phyloP scores from a whole-genome alignment of 306 rosid genomes.

The Carpinus fangiana region DNA sequence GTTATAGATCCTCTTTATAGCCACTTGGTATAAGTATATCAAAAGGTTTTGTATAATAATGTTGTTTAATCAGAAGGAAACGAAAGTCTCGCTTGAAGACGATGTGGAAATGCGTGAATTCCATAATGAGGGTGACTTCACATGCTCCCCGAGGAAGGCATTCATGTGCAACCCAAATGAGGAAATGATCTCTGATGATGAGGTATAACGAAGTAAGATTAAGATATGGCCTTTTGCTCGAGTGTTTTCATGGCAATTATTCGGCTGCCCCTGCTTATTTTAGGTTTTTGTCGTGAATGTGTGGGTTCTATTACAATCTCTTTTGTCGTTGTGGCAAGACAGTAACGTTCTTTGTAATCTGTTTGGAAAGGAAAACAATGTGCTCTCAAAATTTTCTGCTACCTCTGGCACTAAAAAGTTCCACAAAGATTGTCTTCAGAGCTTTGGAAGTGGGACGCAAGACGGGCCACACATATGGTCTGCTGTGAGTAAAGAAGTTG shows the following conservation, averaged over 20 bases:
- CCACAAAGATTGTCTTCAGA: conserved; percentile 15
- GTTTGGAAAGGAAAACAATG: conserved; percentile 39
- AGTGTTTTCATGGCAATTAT: conserved; percentile 2
- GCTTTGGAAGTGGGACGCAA: conserved; percentile 26
- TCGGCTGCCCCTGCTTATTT: neutral
- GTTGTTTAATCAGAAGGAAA: conserved; percentile 34
- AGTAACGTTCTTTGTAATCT: conserved; percentile 15
- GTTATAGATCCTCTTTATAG: neutral
- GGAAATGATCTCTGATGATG: conserved; percentile 38
- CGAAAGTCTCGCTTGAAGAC: conserved; percentile 38
- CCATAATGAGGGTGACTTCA: conserved; percentile 28
- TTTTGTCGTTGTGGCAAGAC: neutral
- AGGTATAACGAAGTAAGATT: conserved; percentile 32
- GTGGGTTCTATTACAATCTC: neutral
- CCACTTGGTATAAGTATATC: conserved; percentile 5
- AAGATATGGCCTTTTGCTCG: conserved; percentile 5
- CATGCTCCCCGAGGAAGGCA: conserved; percentile 19
- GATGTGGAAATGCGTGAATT: conserved; percentile 65
- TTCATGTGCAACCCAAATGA: conserved; percentile 38
- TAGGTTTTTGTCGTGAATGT: neutral
- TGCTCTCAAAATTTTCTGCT: conserved; percentile 20
- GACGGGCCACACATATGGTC: conserved; percentile 29
- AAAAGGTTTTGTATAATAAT: neutral
- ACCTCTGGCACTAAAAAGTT: conserved; percentile 23
- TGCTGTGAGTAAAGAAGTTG: conserved; percentile 42